Conservation (phyloP, 345 rosid genomes). For the Linum tenue region DNA sequence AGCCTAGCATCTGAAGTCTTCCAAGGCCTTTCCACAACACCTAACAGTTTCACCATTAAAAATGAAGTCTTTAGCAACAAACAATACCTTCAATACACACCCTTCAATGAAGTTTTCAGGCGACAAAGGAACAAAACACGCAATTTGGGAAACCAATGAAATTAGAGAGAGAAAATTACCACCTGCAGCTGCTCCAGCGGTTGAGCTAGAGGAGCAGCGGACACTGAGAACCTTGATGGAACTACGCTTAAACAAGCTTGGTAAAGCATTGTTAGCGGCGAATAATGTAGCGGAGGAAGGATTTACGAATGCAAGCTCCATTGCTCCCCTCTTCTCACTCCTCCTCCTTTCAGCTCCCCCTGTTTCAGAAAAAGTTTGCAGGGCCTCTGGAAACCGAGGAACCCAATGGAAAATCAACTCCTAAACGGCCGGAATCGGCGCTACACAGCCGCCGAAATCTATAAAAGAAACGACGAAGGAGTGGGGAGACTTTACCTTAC, state of each 20-base stretch:
- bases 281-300: not conserved
- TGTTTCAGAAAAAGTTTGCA: no score
- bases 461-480: no score
- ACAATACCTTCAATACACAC: not conserved
- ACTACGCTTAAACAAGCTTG: not conserved
- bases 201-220: slow-evolving; percentile 42
- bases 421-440: no score
- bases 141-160: not conserved
- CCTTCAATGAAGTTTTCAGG: not conserved
- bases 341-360: not conserved
- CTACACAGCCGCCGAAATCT: no score
- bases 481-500: no score
- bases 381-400: no score
- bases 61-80: not conserved
- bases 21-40: slow-evolving; percentile 73
- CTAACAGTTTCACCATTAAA: slow-evolving; percentile 12
- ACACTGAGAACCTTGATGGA: slow-evolving; percentile 26
- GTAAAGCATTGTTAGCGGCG: not conserved
- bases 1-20: slow-evolving; percentile 71
- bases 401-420: no score
- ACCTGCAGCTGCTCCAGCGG: slow-evolving; percentile 25
- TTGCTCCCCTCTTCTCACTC: not conserved
- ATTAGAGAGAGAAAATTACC: slow-evolving; percentile 28
- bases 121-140: not conserved
- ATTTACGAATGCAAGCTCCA: not conserved